These are phyloP conservation scores for Calonectria henricotiae DNA, from an alignment of 2,329 filamentous ascomycete species.

Conservation along the genomic window DNA sequence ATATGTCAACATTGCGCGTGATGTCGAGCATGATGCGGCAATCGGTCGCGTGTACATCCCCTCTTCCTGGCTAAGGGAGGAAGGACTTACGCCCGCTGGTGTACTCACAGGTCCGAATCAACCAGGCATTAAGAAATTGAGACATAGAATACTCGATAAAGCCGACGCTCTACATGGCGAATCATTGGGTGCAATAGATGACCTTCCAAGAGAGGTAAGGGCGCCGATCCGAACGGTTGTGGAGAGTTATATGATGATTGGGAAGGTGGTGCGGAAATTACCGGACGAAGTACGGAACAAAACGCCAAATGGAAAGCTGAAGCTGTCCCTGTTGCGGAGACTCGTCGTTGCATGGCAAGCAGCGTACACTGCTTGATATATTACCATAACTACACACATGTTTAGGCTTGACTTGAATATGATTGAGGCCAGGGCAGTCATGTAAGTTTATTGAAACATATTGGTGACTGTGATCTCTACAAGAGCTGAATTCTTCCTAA, in stretches of 20 bases:
- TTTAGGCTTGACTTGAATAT: too few relatives aligned
- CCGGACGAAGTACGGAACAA: not conserved
- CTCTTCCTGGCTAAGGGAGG: conserved; percentile 74
- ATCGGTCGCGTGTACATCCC: conserved; percentile 81
- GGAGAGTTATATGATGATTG: not conserved
- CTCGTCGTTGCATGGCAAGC: not conserved
- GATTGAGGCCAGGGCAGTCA: too few relatives aligned
- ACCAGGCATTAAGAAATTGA: conserved; percentile 63
- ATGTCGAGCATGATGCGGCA: conserved; percentile 78
- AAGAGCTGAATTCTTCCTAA: too few relatives aligned
- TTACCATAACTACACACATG: too few relatives aligned
- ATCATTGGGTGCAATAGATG: not conserved
- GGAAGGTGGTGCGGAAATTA: not conserved
- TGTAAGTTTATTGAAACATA: too few relatives aligned
- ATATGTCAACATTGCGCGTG: conserved; percentile 83
- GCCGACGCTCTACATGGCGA: not conserved
- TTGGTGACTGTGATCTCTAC: too few relatives aligned
- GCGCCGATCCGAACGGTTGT: not conserved
- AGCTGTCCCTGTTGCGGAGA: not conserved
- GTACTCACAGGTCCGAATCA: conserved; percentile 67
- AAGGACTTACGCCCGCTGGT: conserved; percentile 69
- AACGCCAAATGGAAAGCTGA: not conserved
- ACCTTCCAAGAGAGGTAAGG: not conserved
- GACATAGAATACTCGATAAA: conserved; percentile 68
- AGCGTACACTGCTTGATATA: not conserved